Percentiles rank a stretch among this genome's conserved stretches.
phyloP scores from a whole-genome alignment of 2,329 filamentous ascomycete genomes.

The Pseudogymnoascus sp. region DNA sequence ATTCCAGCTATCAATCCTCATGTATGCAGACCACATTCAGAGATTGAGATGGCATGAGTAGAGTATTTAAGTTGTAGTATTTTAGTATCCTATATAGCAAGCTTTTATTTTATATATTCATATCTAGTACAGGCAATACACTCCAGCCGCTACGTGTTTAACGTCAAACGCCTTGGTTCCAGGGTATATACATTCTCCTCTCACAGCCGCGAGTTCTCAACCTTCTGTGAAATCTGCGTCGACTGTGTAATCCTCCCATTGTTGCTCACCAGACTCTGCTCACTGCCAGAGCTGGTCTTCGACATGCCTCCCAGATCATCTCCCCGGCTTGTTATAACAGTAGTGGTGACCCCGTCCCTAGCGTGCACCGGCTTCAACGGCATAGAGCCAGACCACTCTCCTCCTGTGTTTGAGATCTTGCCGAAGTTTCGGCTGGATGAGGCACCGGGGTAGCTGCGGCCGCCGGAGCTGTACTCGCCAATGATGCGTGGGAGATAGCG shows the following conservation, averaged over 20 bases:
- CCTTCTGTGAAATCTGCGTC: constrained; percentile 13
- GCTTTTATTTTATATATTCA: not conserved
- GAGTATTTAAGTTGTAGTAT: not conserved
- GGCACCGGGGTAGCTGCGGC: not conserved
- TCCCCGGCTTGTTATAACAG: constrained; percentile 6
- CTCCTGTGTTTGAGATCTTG: not conserved
- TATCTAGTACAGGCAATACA: not conserved
- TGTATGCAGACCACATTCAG: not conserved
- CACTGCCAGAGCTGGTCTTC: constrained; percentile 12
- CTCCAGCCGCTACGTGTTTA: not conserved
- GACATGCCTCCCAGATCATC: not conserved
- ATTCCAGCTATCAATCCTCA: too few species aligned
- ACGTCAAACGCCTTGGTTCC: not conserved
- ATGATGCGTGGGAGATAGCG: constrained; percentile 37
- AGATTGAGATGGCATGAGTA: not conserved
- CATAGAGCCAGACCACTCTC: not conserved
- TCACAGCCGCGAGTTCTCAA: not conserved
- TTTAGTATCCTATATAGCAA: not conserved
- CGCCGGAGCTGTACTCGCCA: constrained; percentile 17
- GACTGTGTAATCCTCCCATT: constrained; percentile 11
- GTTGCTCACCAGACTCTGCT: constrained; percentile 13
- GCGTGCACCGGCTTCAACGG: not conserved
- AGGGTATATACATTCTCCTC: not conserved
- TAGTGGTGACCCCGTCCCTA: constrained; percentile 10
- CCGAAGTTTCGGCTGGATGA: constrained; percentile 11